These are phyloP conservation scores for Paradendryphiella salina DNA, from an alignment of 2,329 filamentous ascomycete species.

Conservation along the genomic window DNA sequence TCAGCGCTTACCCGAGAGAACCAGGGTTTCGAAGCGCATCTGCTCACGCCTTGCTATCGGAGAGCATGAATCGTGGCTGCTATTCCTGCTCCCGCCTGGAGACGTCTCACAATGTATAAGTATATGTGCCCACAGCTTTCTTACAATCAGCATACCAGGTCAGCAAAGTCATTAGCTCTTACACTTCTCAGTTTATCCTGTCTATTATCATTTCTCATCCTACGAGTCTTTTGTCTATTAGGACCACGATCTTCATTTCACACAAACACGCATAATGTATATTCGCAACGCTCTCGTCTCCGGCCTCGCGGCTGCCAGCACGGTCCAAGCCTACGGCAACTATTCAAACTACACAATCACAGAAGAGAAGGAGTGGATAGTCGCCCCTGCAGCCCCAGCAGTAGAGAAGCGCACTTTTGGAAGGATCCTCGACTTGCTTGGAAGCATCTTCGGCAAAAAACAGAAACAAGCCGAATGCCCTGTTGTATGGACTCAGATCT, in stretches of 20 bases:
- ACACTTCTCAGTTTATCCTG: conserved; percentile 4
- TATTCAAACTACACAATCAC: conserved; percentile 27
- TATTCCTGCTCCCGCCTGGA: conserved; percentile 18
- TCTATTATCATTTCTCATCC: neutral
- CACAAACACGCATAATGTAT: conserved; percentile 37
- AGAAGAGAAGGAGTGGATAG: conserved; percentile 19
- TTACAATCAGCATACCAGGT: conserved; percentile 11
- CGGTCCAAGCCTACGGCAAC: conserved; percentile 30
- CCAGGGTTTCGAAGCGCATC: conserved; percentile 12
- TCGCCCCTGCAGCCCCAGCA: conserved; percentile 2
- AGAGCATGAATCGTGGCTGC: conserved; percentile 14
- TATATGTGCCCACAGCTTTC: conserved; percentile 4
- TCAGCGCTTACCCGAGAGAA: conserved; percentile 13
- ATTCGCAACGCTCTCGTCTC: conserved; percentile 35
- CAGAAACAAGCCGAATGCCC: conserved; percentile 27
- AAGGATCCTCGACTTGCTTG: conserved; percentile 12
- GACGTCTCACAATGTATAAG: conserved; percentile 28
- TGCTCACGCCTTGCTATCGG: conserved; percentile 8
- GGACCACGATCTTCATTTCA: neutral
- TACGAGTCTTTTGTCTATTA: conserved; percentile 14
- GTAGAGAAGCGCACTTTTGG: conserved; percentile 23
- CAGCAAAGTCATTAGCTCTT: conserved; percentile 18
- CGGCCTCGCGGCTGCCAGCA: conserved; percentile 32
- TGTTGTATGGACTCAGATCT: conserved; percentile 41
- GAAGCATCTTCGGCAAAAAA: conserved; percentile 11